Conservation (phyloP, 768 basidiomycete species). For the Pisolithus tinctorius region DNA sequence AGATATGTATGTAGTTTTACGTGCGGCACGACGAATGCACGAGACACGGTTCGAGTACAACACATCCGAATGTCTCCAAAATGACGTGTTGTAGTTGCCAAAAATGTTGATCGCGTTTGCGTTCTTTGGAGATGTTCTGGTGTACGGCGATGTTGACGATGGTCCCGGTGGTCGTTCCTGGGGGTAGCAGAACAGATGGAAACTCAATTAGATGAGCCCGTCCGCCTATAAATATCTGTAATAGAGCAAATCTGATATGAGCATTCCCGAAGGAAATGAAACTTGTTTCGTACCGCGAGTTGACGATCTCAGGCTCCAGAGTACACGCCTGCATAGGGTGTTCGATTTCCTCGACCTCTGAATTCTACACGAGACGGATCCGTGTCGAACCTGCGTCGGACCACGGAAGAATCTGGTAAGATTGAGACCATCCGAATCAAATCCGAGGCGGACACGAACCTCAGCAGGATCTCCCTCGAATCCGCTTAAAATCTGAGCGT, state of each 20-base stretch:
- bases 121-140: conserved; percentile 81
- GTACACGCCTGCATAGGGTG: too few relatives aligned
- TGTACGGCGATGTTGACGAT: conserved; percentile 96
- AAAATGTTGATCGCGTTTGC: conserved; percentile 74
- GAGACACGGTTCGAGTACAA: not conserved
- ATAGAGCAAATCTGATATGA: not conserved
- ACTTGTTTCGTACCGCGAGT: conserved; percentile 47
- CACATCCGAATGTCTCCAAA: conserved; percentile 61
- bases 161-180: conserved; percentile 87
- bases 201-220: conserved; percentile 97
- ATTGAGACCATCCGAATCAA: too few relatives aligned
- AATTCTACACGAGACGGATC: too few relatives aligned
- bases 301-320: too few relatives aligned
- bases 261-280: not conserved
- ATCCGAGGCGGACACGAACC: too few relatives aligned
- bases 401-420: too few relatives aligned
- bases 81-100: conserved; percentile 81
- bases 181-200: conserved; percentile 89
- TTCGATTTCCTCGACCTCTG: too few relatives aligned
- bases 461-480: too few relatives aligned
- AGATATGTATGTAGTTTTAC: too few relatives aligned
- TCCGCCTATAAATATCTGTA: conserved; percentile 84
- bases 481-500: too few relatives aligned
- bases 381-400: too few relatives aligned
- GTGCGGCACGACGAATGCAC: too few relatives aligned